Percentiles rank a stretch among this genome's conserved stretches.
These are phyloP conservation scores for Strobilomyces echinocephalus DNA, from an alignment of 768 basidiomycete genomes.

Conservation along the genomic window DNA sequence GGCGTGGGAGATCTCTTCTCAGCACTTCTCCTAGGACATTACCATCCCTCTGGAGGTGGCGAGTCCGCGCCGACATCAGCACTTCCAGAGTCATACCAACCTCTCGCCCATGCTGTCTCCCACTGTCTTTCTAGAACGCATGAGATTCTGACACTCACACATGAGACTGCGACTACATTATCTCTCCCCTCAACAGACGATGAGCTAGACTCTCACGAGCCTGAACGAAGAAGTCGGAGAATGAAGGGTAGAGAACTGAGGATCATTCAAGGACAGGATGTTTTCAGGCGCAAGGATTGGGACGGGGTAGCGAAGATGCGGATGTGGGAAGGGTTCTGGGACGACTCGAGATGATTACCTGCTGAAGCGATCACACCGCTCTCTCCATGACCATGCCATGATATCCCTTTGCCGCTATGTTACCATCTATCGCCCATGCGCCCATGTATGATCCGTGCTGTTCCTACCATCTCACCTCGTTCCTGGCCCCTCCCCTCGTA, in stretches of 20 bases:
- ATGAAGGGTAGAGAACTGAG: conserved; percentile 86
- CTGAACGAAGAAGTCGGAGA: conserved; percentile 59
- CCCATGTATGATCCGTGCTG: no score
- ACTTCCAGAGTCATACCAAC: conserved; percentile 7
- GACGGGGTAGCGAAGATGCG: conserved; percentile 30
- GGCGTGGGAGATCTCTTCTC: conserved; percentile 98
- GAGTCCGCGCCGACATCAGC: background rate
- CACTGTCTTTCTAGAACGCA: conserved; percentile 72
- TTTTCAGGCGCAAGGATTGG: conserved; percentile 47
- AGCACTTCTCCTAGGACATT: conserved; percentile 83
- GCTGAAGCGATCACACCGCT: no score
- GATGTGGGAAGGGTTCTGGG: conserved; percentile 36
- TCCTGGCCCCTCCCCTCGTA: no score
- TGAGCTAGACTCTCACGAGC: conserved; percentile 62
- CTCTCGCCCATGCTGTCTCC: conserved; percentile 46
- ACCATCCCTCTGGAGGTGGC: conserved; percentile 31
- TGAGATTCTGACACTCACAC: conserved; percentile 61
- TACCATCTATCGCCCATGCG: no score
- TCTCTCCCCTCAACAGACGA: conserved; percentile 61
- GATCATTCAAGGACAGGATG: conserved; percentile 71
- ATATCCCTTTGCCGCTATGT: no score
- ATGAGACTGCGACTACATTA: conserved; percentile 42
- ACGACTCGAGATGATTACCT: background rate
- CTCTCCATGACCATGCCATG: no score
- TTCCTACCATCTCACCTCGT: no score